A percentile compares a stretch with the other conserved stretches of the same genome.
Evolutionary conservation across 2,329 filamentous ascomycete species (phyloP).

Genomic region (Xylaria multiplex): DNA sequence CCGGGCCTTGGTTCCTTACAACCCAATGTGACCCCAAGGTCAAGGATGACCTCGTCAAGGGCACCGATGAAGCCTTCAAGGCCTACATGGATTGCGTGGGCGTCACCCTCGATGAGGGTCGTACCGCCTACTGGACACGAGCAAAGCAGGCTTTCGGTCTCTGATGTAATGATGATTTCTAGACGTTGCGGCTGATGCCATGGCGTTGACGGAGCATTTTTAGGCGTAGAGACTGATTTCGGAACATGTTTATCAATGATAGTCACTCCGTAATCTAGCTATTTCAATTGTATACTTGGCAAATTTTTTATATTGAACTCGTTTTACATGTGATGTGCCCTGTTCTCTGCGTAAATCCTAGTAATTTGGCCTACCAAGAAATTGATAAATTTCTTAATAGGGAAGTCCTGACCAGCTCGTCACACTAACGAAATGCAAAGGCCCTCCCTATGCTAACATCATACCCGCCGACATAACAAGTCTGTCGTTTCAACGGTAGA

Average conservation of each 20-base stretch:
- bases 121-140: constrained; percentile 54
- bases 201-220: not conserved
- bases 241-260: not conserved
- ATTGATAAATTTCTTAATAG: not conserved
- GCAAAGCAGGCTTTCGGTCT: constrained; percentile 62
- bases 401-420: not conserved
- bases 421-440: not conserved
- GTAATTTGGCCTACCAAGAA: not conserved
- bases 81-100: constrained; percentile 62
- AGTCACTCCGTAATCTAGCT: not conserved
- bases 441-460: not conserved
- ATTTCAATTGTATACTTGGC: not conserved
- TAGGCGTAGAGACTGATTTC: too few species aligned
- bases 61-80: constrained; percentile 55
- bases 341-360: not conserved
- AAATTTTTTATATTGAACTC: not conserved
- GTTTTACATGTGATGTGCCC: not conserved
- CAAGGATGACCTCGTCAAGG: constrained; percentile 48
- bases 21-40: constrained; percentile 55
- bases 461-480: not conserved
- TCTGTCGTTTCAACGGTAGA: not conserved
- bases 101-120: constrained; percentile 46
- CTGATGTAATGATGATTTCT: not conserved
- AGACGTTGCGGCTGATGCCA: constrained; percentile 2
- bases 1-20: constrained; percentile 62